Percentiles rank a stretch among this genome's conserved stretches.
These are phyloP conservation scores for Arachis hypogaea DNA, from an alignment of 306 rosid genomes.

Conservation along the genomic window DNA sequence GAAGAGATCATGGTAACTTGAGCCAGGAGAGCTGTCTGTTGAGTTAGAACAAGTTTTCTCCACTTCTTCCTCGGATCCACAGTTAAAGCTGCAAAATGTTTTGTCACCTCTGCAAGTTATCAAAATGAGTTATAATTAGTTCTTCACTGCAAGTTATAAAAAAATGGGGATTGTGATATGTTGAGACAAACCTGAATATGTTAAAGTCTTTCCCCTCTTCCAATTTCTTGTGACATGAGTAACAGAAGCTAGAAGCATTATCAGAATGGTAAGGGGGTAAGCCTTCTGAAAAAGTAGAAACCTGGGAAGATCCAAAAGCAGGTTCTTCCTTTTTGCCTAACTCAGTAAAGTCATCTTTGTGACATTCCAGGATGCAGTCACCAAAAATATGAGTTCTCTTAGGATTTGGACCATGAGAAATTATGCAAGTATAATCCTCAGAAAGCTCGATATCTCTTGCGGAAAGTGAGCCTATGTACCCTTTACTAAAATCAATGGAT, in stretches of 20 bases:
- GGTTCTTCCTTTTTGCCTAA: slow-evolving; percentile 54
- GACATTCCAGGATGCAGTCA: slow-evolving; percentile 83
- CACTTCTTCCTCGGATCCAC: slow-evolving; percentile 56
- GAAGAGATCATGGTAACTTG: slow-evolving; percentile 73
- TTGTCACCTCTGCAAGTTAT: slow-evolving; percentile 57
- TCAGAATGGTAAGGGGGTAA: slow-evolving; percentile 36
- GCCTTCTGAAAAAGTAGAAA: slow-evolving; percentile 39
- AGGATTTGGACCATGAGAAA: slow-evolving; percentile 93
- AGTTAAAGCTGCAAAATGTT: slow-evolving; percentile 68
- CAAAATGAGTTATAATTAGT: slow-evolving; percentile 25
- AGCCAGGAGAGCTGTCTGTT: slow-evolving; percentile 55
- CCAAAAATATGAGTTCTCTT: slow-evolving; percentile 83
- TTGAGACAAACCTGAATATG: slow-evolving; percentile 58
- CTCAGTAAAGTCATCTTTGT: slow-evolving; percentile 55
- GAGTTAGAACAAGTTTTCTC: slow-evolving; percentile 45
- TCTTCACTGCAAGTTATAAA: slow-evolving; percentile 10
- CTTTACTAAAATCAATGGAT: slow-evolving; percentile 54
- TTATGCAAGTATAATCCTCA: slow-evolving; percentile 92
- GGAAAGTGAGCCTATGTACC: slow-evolving; percentile 60
- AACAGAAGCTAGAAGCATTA: slow-evolving; percentile 47
- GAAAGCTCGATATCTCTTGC: slow-evolving; percentile 85
- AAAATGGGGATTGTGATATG: neutral
- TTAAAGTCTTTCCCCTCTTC: slow-evolving; percentile 54
- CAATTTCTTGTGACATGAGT: slow-evolving; percentile 60
- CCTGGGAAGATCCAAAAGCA: slow-evolving; percentile 44